Base-by-base conservation (phyloP, 108 stramenopile species). In the Nannochloropsis granulata region DNA sequence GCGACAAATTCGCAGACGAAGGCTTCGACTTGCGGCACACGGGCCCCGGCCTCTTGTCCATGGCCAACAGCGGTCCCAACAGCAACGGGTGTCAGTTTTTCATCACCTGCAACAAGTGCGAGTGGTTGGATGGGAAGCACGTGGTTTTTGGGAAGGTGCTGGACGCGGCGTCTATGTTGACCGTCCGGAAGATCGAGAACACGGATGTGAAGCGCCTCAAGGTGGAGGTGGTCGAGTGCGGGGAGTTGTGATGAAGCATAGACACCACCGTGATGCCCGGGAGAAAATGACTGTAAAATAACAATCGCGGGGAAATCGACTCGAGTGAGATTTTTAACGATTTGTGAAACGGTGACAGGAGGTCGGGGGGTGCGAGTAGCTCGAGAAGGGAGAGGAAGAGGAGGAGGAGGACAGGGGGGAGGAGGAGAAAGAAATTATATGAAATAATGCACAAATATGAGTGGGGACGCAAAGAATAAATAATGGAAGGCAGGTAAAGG, bases 11-110 rank as follows among this genome's bases (percentile, higher is more conserved):
- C 89, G 84, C 91, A 13, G 98, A 98, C 86, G 98, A 99, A 88
- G 96, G 97, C 91, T 96, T 99, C 81, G 91, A 88, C 23, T 80
- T 90, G 21, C 93, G 93, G 44, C 98, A 99, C 84, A 87, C 88
- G 43, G 87, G 87, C 43, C 92, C 97, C 2, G 98, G 98, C 14
- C 90, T 97, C 78, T 86, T 98, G 81, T 93, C 93, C 78, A 95
- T 94, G 94, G 97, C 97, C 21, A 98, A 98, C 87, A 92, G 91
- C 16, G 97, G 97, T 1, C 94, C 95, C 0, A 93, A 97, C 88
- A 90, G 92, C 8, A 98, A 97, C 88, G 98, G 97, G 43, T 98
- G 97, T 83, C 98, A 89, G 85, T 99, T 99, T 83, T 99, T 97
- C 87, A 94, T 99, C 42, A 99, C 96, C 23, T 79, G 83, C 26